Evolutionary conservation across 257 asterid genomes (phyloP).

Genomic region (Striga asiatica): DNA sequence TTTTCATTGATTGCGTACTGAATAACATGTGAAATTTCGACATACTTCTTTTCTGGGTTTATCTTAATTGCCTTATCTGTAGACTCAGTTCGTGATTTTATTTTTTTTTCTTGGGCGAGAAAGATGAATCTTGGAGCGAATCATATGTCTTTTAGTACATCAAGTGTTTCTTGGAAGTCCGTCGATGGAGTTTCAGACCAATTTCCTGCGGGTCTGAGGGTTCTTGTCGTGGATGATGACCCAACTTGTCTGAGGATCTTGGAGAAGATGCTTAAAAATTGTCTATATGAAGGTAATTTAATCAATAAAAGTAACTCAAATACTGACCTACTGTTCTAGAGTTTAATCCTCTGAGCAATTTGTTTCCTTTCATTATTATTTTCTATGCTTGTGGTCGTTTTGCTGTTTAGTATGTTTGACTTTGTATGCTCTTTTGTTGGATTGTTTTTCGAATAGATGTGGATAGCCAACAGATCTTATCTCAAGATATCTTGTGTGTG

Average conservation of each 20-base stretch:
- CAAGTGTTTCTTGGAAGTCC: constrained; percentile 42
- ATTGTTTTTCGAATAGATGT: not conserved
- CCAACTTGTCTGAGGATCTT: constrained; percentile 77
- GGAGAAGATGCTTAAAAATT: constrained; percentile 72
- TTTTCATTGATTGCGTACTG: constrained; percentile 5
- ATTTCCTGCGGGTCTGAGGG: constrained; percentile 87
- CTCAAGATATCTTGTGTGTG: not conserved
- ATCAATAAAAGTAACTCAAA: no score
- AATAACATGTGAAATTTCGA: constrained; percentile 3
- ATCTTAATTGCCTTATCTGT: no score
- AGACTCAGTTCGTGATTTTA: no score
- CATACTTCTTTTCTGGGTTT: constrained; percentile 15
- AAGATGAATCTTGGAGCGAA: constrained; percentile 42
- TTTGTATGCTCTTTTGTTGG: not conserved
- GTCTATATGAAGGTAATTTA: constrained; percentile 36
- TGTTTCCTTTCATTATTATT: not conserved
- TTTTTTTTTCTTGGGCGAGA: no score
- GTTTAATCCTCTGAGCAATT: no score
- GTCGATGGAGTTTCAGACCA: constrained; percentile 48
- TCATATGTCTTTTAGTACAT: constrained; percentile 33
- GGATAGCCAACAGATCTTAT: constrained; percentile 18
- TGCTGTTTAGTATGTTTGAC: constrained; percentile 12
- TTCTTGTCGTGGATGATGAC: constrained; percentile 89
- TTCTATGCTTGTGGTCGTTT: not conserved
- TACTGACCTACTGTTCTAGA: no score